Evolutionary conservation across 2,329 filamentous ascomycete genomes (phyloP).

Genomic region (Rosellinia necatrix): DNA sequence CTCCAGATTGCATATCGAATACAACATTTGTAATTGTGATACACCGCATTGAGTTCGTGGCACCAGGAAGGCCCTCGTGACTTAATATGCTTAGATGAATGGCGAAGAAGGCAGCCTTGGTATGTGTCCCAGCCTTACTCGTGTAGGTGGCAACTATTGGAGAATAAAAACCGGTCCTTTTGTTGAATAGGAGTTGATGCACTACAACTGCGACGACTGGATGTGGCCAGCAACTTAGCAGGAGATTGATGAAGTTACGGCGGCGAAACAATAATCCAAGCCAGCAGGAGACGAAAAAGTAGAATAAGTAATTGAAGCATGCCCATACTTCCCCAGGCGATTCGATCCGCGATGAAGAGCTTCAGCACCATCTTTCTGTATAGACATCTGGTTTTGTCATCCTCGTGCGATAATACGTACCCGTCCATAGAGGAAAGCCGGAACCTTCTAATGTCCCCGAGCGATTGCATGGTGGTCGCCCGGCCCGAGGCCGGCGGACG

Average conservation of each 20-base stretch:
- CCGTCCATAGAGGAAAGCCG: slow-evolving; percentile 58
- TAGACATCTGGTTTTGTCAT: slow-evolving; percentile 32
- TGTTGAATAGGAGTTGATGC: not conserved
- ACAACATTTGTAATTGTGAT: too few species aligned
- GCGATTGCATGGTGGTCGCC: slow-evolving; percentile 14
- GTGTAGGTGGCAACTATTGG: too few species aligned
- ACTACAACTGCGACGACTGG: not conserved
- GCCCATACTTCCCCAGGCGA: slow-evolving; percentile 45
- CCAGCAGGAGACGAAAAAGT: slow-evolving; percentile 40
- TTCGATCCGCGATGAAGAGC: slow-evolving; percentile 51
- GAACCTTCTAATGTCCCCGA: slow-evolving; percentile 52
- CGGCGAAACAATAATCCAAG: slow-evolving; percentile 37
- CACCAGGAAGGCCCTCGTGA: not conserved
- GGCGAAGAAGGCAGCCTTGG: slow-evolving; percentile 1
- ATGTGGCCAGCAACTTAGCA: not conserved
- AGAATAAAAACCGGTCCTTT: not conserved
- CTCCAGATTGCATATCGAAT: slow-evolving; percentile 15
- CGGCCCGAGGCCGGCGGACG: slow-evolving; percentile 48
- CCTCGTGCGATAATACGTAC: slow-evolving; percentile 47
- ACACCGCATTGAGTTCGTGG: not conserved
- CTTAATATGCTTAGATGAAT: slow-evolving; percentile 19
- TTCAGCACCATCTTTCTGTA: slow-evolving; percentile 48
- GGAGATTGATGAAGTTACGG: not conserved
- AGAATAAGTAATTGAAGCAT: slow-evolving; percentile 43
- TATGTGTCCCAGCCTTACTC: not conserved